Conservation (phyloP, 1,284 basidiomycete genomes). For the Ceratobasidium sp. region DNA sequence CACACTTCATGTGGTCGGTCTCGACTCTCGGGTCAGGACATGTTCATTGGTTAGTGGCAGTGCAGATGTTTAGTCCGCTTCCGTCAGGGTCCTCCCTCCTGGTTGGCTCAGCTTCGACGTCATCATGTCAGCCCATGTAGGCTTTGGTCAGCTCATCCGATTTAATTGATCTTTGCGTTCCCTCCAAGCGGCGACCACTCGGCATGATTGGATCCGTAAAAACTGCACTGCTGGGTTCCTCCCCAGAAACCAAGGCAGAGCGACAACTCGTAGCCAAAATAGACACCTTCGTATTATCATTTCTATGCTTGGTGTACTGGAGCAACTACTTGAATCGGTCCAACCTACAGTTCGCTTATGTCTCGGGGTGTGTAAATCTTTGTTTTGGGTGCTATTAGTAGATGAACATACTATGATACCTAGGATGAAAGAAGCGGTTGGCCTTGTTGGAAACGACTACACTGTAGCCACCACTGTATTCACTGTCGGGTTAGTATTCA, state of each 20-base stretch:
- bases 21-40: too few relatives aligned
- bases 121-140: background rate
- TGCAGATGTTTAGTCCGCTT: background rate
- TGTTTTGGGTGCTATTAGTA: background rate
- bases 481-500: slow-evolving; percentile 18
- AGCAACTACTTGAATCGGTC: slow-evolving; percentile 41
- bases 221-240: slow-evolving; percentile 15
- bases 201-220: slow-evolving; percentile 13
- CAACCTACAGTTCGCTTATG: slow-evolving; percentile 42
- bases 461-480: slow-evolving; percentile 36
- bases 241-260: slow-evolving; percentile 27
- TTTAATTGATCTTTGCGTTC: too few relatives aligned
- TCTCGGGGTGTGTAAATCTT: slow-evolving; percentile 23
- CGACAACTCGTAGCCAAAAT: slow-evolving; percentile 38
- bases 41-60: too few relatives aligned
- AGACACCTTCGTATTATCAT: slow-evolving; percentile 39
- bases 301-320: slow-evolving; percentile 37
- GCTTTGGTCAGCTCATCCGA: background rate
- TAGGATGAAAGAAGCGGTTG: slow-evolving; percentile 40
- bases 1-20: too few relatives aligned
- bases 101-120: background rate
- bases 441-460: slow-evolving; percentile 34
- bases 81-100: background rate
- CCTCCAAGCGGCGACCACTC: background rate
- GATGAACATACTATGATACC: too few relatives aligned